Conservation (phyloP, 495 filamentous ascomycete species). For the Astrocystis sublimbata region DNA sequence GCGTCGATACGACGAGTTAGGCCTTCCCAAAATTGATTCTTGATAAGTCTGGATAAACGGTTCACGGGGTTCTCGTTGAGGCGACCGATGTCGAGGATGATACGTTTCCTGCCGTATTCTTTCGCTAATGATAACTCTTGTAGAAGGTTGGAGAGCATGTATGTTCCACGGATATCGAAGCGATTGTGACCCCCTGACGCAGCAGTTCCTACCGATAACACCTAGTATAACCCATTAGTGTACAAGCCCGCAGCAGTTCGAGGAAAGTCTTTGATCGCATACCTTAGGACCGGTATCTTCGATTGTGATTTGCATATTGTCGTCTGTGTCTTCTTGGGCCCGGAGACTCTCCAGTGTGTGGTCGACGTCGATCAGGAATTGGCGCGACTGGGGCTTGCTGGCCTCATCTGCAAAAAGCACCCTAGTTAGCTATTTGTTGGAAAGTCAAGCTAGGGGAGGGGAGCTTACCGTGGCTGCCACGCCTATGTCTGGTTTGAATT, state of each 20-base stretch:
- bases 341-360: constrained; percentile 69
- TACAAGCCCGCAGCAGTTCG: not conserved
- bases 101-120: constrained; percentile 77
- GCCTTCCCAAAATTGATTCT: constrained; percentile 84
- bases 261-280: constrained; percentile 14
- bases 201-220: constrained; percentile 80
- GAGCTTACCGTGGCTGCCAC: constrained; percentile 49
- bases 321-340: constrained; percentile 83
- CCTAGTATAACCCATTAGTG: constrained; percentile 42
- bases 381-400: constrained; percentile 54
- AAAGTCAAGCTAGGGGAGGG: not conserved
- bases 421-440: not conserved
- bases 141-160: constrained; percentile 91
- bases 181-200: constrained; percentile 79
- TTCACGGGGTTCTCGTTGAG: constrained; percentile 91
- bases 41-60: constrained; percentile 81
- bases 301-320: constrained; percentile 93
- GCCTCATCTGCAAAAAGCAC: constrained; percentile 40
- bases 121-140: constrained; percentile 91
- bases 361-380: constrained; percentile 78
- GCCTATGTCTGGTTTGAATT: constrained; percentile 44
- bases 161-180: constrained; percentile 88
- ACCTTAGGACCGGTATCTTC: constrained; percentile 95
- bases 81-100: constrained; percentile 82
- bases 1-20: constrained; percentile 87